phyloP scores from a whole-genome alignment of 139 green algal genomes.

The Auxenochlorella pyrenoidosa region DNA sequence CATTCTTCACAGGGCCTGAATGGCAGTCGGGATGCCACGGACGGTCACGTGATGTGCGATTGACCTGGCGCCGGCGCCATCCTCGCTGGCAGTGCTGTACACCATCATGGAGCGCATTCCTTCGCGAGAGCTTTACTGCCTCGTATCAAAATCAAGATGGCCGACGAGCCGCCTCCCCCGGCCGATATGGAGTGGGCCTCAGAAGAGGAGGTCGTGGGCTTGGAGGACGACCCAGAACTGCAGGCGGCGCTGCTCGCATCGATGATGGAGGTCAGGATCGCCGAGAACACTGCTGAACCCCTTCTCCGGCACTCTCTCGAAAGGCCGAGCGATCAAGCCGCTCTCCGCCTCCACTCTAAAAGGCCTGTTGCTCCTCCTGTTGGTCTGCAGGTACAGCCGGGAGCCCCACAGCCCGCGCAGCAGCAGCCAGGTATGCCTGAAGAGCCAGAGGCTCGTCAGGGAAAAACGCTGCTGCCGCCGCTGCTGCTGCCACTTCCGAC shows the following conservation, averaged over 20 bases:
- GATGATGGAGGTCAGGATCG: not conserved
- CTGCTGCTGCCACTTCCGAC: not conserved
- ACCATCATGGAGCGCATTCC: too few relatives aligned
- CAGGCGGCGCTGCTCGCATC: constrained; percentile 17
- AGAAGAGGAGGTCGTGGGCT: not conserved
- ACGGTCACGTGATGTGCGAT: too few relatives aligned
- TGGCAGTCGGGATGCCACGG: too few relatives aligned
- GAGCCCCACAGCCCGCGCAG: not conserved
- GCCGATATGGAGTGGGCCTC: not conserved
- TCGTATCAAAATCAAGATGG: not conserved
- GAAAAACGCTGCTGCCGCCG: too few relatives aligned
- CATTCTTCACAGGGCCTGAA: too few relatives aligned
- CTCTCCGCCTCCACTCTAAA: not conserved
- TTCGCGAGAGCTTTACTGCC: not conserved
- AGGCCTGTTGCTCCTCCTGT: not conserved
- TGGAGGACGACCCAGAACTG: constrained; percentile 5
- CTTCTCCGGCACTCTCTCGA: not conserved
- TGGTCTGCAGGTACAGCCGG: not conserved
- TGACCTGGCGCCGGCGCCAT: too few relatives aligned
- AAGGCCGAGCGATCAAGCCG: not conserved
- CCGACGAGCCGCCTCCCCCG: not conserved
- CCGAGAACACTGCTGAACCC: not conserved
- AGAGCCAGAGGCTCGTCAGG: not conserved
- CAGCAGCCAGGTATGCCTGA: not conserved
- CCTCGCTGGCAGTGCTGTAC: too few relatives aligned